Percentiles rank a stretch among this genome's conserved stretches.
Conservation (phyloP, 345 rosid species). For the Brassica rapa region DNA sequence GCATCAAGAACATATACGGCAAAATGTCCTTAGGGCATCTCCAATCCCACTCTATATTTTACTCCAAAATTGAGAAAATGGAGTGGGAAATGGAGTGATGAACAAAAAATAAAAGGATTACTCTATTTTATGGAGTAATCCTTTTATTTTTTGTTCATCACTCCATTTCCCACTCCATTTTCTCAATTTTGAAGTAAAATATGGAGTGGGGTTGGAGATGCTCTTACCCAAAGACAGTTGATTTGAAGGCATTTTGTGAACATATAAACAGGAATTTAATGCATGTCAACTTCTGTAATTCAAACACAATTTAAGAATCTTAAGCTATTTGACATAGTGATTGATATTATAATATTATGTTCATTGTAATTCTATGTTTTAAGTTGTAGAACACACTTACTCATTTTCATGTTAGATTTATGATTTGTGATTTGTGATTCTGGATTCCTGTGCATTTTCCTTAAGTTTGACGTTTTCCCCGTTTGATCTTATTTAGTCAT, state of each 20-base stretch:
- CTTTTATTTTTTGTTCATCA: too few relatives aligned
- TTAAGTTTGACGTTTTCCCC: not conserved
- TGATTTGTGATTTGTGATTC: not conserved
- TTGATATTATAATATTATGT: not conserved
- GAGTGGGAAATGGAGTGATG: too few relatives aligned
- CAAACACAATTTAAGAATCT: not conserved
- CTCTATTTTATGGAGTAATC: too few relatives aligned
- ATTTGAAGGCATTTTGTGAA: not conserved
- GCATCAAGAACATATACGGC: not conserved
- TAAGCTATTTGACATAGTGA: not conserved
- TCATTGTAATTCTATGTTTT: not conserved
- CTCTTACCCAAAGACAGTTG: not conserved
- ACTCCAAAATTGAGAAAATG: too few relatives aligned
- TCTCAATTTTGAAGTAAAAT: too few relatives aligned
- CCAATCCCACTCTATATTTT: too few relatives aligned
- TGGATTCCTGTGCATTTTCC: not conserved
- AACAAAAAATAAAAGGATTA: too few relatives aligned
- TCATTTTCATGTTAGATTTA: not conserved
- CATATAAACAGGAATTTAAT: not conserved
- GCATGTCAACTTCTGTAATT: not conserved
- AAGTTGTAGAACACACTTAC: not conserved
- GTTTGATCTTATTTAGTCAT: not conserved
- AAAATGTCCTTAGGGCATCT: not conserved
- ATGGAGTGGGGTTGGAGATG: too few relatives aligned
- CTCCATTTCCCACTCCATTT: too few relatives aligned